Evolutionary conservation across 805 yeast species (phyloP).

Genomic region (Zygosaccharomyces kombuchaensis): DNA sequence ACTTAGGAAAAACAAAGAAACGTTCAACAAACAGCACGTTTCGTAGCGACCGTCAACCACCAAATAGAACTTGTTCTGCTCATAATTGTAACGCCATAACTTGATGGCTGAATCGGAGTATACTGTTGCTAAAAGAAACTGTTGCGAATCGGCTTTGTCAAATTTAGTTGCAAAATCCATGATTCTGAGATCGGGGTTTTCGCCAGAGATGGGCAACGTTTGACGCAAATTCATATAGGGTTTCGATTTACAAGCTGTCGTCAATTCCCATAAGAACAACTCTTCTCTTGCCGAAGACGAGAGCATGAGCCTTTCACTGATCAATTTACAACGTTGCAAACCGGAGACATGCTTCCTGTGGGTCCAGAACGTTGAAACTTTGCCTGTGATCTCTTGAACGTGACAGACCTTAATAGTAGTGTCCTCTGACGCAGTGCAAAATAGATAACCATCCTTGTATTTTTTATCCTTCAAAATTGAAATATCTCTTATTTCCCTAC

Average conservation of each 20-base stretch:
- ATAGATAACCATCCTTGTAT: constrained; percentile 35
- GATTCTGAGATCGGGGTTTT: constrained; percentile 77
- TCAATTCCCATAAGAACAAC: constrained; percentile 70
- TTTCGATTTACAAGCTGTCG: constrained; percentile 30
- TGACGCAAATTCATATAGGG: constrained; percentile 50
- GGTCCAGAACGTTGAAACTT: constrained; percentile 49
- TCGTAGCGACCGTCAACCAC: constrained; percentile 52
- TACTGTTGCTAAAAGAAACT: constrained; percentile 50
- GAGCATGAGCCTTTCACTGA: constrained; percentile 46
- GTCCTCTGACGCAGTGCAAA: constrained; percentile 87
- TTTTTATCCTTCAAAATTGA: constrained; percentile 42
- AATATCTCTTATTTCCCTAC: constrained; percentile 82
- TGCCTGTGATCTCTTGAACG: constrained; percentile 37
- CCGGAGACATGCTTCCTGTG: constrained; percentile 86
- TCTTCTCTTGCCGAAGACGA: constrained; percentile 86
- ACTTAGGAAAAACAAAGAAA: constrained; percentile 40
- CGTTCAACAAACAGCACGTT: constrained; percentile 73
- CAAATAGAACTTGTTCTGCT: constrained; percentile 38
- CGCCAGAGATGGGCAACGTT: constrained; percentile 50
- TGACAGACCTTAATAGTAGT: constrained; percentile 64
- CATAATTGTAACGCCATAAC: constrained; percentile 51
- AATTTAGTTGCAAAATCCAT: constrained; percentile 71
- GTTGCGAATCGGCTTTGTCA: constrained; percentile 26
- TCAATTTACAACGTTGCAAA: constrained; percentile 64
- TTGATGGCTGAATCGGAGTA: constrained; percentile 82